phyloP scores from a whole-genome alignment of 1,284 basidiomycete genomes.

The Irpex rosettiformis region DNA sequence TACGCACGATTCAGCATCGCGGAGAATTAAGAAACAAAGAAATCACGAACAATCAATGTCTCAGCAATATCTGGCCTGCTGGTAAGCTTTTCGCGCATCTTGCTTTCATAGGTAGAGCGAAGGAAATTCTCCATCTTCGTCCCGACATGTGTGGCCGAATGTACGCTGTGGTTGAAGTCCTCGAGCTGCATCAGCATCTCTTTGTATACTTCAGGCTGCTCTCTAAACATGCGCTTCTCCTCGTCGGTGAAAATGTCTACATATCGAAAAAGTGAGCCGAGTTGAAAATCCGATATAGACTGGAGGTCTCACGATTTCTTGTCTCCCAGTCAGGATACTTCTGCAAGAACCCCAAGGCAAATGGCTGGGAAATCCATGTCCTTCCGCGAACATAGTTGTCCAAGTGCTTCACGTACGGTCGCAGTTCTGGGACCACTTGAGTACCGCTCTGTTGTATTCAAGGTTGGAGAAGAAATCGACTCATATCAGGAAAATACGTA shows the following conservation, averaged over 20 bases:
- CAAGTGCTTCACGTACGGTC: slow-evolving; percentile 43
- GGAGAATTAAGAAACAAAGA: background rate
- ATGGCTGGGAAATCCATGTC: slow-evolving; percentile 48
- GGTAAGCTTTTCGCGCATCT: slow-evolving; percentile 43
- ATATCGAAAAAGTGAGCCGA: background rate
- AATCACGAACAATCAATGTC: slow-evolving; percentile 31
- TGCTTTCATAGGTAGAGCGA: slow-evolving; percentile 34
- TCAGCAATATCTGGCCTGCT: slow-evolving; percentile 55
- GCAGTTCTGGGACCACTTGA: slow-evolving; percentile 53
- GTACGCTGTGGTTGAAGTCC: slow-evolving; percentile 32
- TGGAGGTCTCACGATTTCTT: slow-evolving; percentile 36
- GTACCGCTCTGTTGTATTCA: slow-evolving; percentile 33
- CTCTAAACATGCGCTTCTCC: slow-evolving; percentile 40
- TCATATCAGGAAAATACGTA: background rate
- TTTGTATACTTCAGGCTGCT: slow-evolving; percentile 41
- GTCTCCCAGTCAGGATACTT: slow-evolving; percentile 31
- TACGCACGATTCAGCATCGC: slow-evolving; percentile 19
- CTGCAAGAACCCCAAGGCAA: slow-evolving; percentile 33
- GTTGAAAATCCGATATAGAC: background rate
- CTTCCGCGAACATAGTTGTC: slow-evolving; percentile 53
- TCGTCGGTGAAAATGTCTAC: slow-evolving; percentile 47
- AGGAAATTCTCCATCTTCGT: slow-evolving; percentile 37
- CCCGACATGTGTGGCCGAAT: slow-evolving; percentile 38
- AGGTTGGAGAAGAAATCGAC: background rate
- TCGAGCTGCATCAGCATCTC: slow-evolving; percentile 42